Conservation (phyloP, 805 yeast genomes). For the Wickerhamiella occidentalis region DNA sequence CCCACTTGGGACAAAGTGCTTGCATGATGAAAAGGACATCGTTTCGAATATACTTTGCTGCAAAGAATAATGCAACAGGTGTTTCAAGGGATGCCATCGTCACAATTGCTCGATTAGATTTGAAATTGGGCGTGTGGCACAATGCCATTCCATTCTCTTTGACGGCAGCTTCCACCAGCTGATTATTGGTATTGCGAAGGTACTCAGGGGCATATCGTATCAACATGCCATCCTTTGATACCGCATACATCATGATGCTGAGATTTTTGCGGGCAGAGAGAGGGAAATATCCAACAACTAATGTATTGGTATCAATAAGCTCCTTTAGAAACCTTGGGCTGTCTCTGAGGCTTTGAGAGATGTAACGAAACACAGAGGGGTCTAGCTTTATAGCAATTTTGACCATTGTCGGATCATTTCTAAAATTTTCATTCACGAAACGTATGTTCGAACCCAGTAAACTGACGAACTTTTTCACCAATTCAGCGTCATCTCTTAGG, state of each 20-base stretch:
- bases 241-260: background rate
- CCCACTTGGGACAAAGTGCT: background rate
- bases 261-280: background rate
- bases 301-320: too few relatives aligned
- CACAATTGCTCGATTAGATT: background rate
- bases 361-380: background rate
- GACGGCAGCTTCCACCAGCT: background rate
- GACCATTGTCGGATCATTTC: background rate
- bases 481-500: background rate
- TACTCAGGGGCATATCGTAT: background rate
- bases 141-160: background rate
- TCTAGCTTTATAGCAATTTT: background rate
- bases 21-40: background rate
- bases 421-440: background rate
- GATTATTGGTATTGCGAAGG: background rate
- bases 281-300: too few relatives aligned
- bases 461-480: background rate
- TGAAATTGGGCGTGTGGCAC: background rate
- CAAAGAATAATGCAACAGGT: background rate
- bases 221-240: background rate
- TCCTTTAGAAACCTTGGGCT: too few relatives aligned
- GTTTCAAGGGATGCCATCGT: background rate
- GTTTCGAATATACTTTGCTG: background rate
- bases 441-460: background rate
- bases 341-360: background rate